Evolutionary conservation across 1,284 basidiomycete genomes (phyloP), one percentile per base, ranked within the genome.

Genomic region (Sutorius eximius): DNA sequence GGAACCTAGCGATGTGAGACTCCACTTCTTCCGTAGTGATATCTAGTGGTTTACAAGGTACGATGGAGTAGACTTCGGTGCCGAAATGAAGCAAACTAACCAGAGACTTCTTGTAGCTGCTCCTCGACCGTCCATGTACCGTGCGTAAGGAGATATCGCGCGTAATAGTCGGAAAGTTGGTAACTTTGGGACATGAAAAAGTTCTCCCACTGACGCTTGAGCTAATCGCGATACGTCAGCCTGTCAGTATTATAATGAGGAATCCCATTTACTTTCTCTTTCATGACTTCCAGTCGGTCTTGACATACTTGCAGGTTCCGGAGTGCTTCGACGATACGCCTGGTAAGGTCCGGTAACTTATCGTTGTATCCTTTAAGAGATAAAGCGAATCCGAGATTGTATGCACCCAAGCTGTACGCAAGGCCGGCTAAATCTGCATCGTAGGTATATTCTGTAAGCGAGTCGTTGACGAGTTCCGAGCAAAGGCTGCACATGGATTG

Each of bases 401-500:
- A 81, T 30, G 82, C 78, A 34, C 82, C 77, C 61, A 97, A 81
- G 62, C 77, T 80, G 74, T 97, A 99, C 13, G 78, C 77, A 45
- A 99, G 79, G 15, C 95, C 95, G 30, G 95, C 97, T 18, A 99
- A 81, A 50, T 92, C 89, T 9, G 97, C 97, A 65, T 95, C 91
- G 70, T 99, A 99, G 1, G 92, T 82, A 66, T 90, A 95, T 73
- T 99, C 96, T 11, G 87, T 89, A 50, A 98, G 82, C 0, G 89
- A 83, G 68, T 99, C 97, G 38, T 85, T 87, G 62, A 98, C 89
- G 30, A 99, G 79, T 64, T 95, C 91, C 45, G 86, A 80, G 68
- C 89, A 91, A n/a, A 99, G 76, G 51, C 92, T 91, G 59, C 58
- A 64, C 32, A 38, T 36, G 18, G 9, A 45, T 51, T 49, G 47